Base-by-base conservation (phyloP, 2,329 filamentous ascomycete species). In the Alternaria ethzedia region DNA sequence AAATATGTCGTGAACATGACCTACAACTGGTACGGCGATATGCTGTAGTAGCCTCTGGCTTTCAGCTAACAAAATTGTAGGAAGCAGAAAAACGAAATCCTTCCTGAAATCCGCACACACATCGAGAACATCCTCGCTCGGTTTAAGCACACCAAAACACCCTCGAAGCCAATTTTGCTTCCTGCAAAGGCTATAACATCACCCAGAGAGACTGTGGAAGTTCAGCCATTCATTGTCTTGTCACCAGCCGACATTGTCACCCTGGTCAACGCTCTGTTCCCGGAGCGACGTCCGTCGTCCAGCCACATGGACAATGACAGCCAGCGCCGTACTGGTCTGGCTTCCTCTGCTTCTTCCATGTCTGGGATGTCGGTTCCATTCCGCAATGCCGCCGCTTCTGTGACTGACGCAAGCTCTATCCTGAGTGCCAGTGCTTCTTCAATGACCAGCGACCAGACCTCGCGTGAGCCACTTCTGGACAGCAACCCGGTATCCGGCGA, bases 261-360 rank as follows among this genome's bases (percentile, higher is more conserved):
- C 3, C 82, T 97, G 71, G 87, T 96, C 66, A 93, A 96, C 78
- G 90, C 91, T 11, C 86, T 97, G 13, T 97, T 94, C 74, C 94
- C 94, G 0, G 90, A 93, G 72, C 86, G 86, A 57, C 84, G 90
- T 44, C 89, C 91, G 2, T 84, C 85, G 36, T 92, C 90, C 68
- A 84, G 69, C 75, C 83, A 71, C 73, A 81, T 70, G 72, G 80
- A 75, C 75, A 85, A 79, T 57, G 78, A 79, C 23, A 66, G 78
- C 83, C 59, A 76, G 41, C 85, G 87, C 41, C 79, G 77, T n/a
- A 80, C 78, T 21, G 82, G 83, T 4, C 70, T 84, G 23, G 75
- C 77, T 8, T 86, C 84, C 0, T 83, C 83, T 13, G 82, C 83
- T 13, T 85, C 84, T 1, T 85, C 84, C 13, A 75, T 85, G 20